A percentile compares a stretch with the other conserved stretches of the same genome.
phyloP scores from a whole-genome alignment of 331 rosid genomes.

The Arachis monticola region DNA sequence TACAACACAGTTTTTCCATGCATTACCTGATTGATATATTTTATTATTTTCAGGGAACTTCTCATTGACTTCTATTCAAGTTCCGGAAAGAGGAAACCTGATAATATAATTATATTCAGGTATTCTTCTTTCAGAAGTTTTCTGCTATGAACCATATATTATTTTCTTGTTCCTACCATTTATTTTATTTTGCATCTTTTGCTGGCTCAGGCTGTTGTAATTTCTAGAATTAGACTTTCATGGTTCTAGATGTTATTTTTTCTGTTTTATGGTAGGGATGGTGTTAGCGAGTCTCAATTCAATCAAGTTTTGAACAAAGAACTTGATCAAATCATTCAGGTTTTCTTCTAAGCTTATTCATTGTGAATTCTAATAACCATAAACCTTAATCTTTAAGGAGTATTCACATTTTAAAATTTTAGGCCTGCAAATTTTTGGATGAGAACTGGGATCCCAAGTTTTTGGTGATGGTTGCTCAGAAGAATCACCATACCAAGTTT shows the following conservation, averaged over 20 bases:
- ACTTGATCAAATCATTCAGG: conserved; percentile 85
- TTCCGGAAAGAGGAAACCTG: conserved; percentile 76
- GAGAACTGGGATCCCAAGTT: conserved; percentile 88
- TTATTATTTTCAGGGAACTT: conserved; percentile 68
- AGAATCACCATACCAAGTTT: conserved; percentile 93
- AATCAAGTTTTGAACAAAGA: conserved; percentile 88
- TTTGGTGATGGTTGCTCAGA: conserved; percentile 84
- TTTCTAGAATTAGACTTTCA: no score
- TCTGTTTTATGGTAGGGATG: conserved; percentile 62
- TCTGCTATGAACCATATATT: background rate
- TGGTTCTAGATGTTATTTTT: background rate
- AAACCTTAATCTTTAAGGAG: background rate
- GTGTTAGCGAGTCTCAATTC: conserved; percentile 93
- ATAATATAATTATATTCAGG: conserved; percentile 94
- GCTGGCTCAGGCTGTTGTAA: no score
- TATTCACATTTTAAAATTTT: background rate
- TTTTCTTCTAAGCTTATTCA: conserved; percentile 21
- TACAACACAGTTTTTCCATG: background rate
- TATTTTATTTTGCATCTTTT: background rate
- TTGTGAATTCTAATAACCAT: background rate
- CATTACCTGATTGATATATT: background rate
- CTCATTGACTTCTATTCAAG: conserved; percentile 74
- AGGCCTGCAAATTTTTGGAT: conserved; percentile 91
- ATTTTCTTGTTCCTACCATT: background rate
- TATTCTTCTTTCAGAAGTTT: background rate